Percentiles rank a stretch among this genome's conserved stretches.
phyloP scores from a whole-genome alignment of 2,329 filamentous ascomycete genomes.

The Fusarium siculi region DNA sequence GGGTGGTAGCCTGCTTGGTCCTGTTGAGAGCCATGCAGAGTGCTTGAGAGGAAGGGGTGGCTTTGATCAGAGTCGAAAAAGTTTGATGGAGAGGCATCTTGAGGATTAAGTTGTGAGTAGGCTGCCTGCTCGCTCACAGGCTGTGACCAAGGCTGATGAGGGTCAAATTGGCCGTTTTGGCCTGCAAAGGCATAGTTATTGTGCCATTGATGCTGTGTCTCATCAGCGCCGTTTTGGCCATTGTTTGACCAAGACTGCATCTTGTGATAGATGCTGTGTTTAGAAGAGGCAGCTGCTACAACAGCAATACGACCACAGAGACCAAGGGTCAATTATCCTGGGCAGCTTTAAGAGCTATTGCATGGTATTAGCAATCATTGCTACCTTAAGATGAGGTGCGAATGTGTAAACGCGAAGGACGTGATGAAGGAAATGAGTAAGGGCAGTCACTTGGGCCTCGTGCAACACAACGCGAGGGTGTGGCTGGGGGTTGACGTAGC shows the following conservation, averaged over 20 bases:
- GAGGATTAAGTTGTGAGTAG: constrained; percentile 48
- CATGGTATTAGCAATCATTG: constrained; percentile 46
- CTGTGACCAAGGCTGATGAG: constrained; percentile 53
- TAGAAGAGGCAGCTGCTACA: constrained; percentile 35
- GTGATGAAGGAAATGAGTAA: constrained; percentile 5
- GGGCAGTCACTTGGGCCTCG: constrained; percentile 16
- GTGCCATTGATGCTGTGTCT: constrained; percentile 50
- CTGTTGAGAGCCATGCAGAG: constrained; percentile 45
- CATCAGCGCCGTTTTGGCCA: constrained; percentile 52
- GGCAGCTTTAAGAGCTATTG: constrained; percentile 45
- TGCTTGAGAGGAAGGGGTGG: constrained; percentile 48
- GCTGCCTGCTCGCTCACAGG: constrained; percentile 48
- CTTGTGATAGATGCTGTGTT: constrained; percentile 37
- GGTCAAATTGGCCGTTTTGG: constrained; percentile 53
- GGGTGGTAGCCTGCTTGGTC: constrained; percentile 46
- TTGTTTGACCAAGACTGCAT: constrained; percentile 56
- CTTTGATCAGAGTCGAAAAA: constrained; percentile 51
- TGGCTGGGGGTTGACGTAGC: constrained; percentile 37
- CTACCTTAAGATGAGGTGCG: constrained; percentile 34
- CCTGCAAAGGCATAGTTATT: constrained; percentile 48
- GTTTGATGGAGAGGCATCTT: constrained; percentile 47
- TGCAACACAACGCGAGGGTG: constrained; percentile 16
- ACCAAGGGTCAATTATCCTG: constrained; percentile 42
- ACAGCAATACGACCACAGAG: constrained; percentile 33
- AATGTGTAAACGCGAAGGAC: constrained; percentile 34